Conservation (phyloP, 371 early-diverging fungal genomes). For the Lichtheimia hyalospora region DNA sequence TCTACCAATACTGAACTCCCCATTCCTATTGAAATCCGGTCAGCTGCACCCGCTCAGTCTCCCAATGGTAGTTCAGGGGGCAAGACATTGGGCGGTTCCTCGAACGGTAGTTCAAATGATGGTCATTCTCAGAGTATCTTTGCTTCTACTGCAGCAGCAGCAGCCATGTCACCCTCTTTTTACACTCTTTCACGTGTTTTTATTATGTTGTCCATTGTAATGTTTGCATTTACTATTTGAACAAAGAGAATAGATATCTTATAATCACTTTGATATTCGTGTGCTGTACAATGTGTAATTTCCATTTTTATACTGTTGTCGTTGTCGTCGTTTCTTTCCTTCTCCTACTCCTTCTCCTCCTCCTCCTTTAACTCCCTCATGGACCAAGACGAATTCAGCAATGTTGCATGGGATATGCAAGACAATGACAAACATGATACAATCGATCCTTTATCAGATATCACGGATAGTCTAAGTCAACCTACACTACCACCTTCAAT, state of each 20-base stretch:
- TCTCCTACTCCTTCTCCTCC: background rate
- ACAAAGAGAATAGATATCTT: no score
- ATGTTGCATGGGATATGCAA: conserved; percentile 39
- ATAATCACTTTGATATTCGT: no score
- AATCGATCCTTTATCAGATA: conserved; percentile 14
- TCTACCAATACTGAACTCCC: conserved; percentile 29
- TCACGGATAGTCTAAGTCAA: conserved; percentile 6
- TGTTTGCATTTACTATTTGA: background rate
- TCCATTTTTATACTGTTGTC: no score
- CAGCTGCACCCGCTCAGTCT: conserved; percentile 25
- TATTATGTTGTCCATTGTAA: background rate
- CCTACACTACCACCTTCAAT: background rate
- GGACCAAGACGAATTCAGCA: conserved; percentile 29
- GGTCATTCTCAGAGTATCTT: conserved; percentile 4
- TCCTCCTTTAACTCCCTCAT: background rate
- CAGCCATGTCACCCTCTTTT: background rate
- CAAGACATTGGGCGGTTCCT: conserved; percentile 1
- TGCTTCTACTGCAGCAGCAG: background rate
- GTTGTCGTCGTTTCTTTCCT: background rate
- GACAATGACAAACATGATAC: conserved; percentile 7
- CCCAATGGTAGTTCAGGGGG: conserved; percentile 4
- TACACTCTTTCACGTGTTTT: background rate
- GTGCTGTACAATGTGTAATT: no score
- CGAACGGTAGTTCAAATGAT: background rate
- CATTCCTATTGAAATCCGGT: conserved; percentile 43